A percentile compares a stretch with the other conserved stretches of the same genome.
phyloP scores from a whole-genome alignment of 768 basidiomycete species.

The Boletales sp. region DNA sequence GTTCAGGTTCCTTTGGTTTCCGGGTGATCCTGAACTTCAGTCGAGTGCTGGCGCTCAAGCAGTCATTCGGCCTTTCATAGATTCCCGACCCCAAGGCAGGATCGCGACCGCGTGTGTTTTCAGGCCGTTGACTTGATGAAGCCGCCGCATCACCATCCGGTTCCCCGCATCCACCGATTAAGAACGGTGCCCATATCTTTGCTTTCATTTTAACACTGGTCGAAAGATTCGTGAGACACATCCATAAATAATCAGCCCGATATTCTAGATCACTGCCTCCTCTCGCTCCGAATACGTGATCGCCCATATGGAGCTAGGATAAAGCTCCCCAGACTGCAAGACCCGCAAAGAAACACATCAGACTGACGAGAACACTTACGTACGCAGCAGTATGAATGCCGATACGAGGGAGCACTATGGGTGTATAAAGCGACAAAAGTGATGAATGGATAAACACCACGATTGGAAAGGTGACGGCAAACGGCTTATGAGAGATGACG shows the following conservation, averaged over 20 bases:
- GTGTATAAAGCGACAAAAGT: constrained; percentile 63
- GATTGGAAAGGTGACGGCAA: constrained; percentile 41
- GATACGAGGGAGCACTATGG: constrained; percentile 62
- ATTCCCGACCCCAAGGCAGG: background rate
- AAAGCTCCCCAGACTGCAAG: constrained; percentile 71
- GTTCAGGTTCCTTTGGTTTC: too few relatives aligned
- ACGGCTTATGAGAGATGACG: constrained; percentile 29
- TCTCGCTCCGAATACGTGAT: background rate
- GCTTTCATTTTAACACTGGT: background rate
- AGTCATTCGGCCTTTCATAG: too few relatives aligned
- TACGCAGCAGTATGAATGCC: constrained; percentile 79
- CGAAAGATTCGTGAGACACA: background rate
- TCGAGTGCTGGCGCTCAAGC: too few relatives aligned
- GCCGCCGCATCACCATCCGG: background rate
- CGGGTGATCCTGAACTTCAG: too few relatives aligned
- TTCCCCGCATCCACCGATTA: background rate
- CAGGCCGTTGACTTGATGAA: background rate
- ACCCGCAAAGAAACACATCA: constrained; percentile 71
- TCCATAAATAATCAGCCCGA: constrained; percentile 11
- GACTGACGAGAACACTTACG: constrained; percentile 57
- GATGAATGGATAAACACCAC: constrained; percentile 48
- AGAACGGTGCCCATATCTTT: too few relatives aligned
- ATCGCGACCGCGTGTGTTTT: background rate
- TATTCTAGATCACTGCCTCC: background rate
- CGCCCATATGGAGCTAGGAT: constrained; percentile 27